A percentile compares a stretch with the other conserved stretches of the same genome.
Conservation (phyloP, 2,329 filamentous ascomycete species). For the Colletotrichum liaoningense region DNA sequence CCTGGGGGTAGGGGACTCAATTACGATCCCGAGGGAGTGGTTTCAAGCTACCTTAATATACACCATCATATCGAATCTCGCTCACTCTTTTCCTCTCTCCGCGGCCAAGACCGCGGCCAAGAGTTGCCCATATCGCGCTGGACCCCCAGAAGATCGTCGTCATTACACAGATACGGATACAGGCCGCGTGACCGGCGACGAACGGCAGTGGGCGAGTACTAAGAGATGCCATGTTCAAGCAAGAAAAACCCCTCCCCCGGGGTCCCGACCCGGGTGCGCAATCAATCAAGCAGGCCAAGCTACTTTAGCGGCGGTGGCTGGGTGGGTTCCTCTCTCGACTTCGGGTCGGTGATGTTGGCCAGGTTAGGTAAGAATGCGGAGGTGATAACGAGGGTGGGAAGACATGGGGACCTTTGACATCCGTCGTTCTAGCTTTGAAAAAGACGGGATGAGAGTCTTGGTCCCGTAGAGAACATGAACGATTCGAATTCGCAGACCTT, state of each 20-base stretch:
- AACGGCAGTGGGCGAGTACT: not conserved
- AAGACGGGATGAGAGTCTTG: not conserved
- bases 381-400: conserved; percentile 20
- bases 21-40: not conserved
- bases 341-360: conserved; percentile 29
- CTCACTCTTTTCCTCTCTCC: not conserved
- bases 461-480: too few relatives aligned
- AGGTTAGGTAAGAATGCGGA: conserved; percentile 32
- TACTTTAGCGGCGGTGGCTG: conserved; percentile 13
- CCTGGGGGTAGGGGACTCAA: not conserved
- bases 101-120: conserved; percentile 14
- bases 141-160: conserved; percentile 14
- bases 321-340: not conserved
- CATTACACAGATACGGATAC: not conserved
- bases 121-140: not conserved
- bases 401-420: not conserved
- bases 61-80: not conserved
- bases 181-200: conserved; percentile 16
- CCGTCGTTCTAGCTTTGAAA: not conserved
- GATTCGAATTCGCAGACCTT: not conserved
- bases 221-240: not conserved
- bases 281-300: not conserved
- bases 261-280: not conserved
- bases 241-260: conserved; percentile 2
- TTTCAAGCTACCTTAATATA: conserved; percentile 12